These are phyloP conservation scores for Chlorella sp. DNA, from an alignment of 139 green algal species.

Conservation along the genomic window DNA sequence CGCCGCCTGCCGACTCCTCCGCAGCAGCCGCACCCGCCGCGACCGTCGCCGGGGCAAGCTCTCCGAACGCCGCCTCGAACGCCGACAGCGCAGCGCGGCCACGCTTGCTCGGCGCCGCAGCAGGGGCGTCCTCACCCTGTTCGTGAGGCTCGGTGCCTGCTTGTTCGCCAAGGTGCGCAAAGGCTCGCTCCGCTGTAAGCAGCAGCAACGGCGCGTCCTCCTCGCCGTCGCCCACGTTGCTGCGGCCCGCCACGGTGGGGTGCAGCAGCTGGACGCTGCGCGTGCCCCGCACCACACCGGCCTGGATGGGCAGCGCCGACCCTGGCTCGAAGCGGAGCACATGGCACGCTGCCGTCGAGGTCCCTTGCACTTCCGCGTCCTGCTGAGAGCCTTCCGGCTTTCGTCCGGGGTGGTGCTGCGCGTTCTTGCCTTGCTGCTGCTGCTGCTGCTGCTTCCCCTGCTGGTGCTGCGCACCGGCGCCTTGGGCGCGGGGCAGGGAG, in stretches of 20 bases:
- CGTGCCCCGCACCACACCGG: background rate
- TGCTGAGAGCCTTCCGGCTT: too few species aligned
- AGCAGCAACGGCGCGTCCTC: background rate
- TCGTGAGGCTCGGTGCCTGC: too few species aligned
- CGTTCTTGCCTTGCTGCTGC: background rate
- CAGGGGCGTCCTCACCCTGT: too few species aligned
- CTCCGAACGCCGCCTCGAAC: background rate
- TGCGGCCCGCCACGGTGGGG: too few species aligned
- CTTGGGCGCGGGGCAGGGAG: background rate
- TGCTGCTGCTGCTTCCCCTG: background rate
- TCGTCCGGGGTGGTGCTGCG: too few species aligned
- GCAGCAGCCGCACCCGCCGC: background rate
- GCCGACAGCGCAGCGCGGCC: background rate
- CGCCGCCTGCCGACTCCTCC: background rate
- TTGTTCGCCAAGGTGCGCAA: too few species aligned
- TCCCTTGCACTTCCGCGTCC: too few species aligned
- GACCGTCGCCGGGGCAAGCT: background rate
- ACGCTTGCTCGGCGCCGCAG: too few species aligned
- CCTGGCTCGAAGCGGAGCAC: background rate
- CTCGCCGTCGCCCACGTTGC: background rate
- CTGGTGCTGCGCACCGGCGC: background rate
- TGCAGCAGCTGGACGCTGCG: background rate
- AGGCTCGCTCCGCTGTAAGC: background rate
- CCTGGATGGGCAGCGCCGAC: background rate
- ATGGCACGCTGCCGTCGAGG: background rate